Evolutionary conservation across 2,329 filamentous ascomycete species (phyloP), one percentile per base, ranked within the genome.

Genomic region (Tolypocladium tundrense): DNA sequence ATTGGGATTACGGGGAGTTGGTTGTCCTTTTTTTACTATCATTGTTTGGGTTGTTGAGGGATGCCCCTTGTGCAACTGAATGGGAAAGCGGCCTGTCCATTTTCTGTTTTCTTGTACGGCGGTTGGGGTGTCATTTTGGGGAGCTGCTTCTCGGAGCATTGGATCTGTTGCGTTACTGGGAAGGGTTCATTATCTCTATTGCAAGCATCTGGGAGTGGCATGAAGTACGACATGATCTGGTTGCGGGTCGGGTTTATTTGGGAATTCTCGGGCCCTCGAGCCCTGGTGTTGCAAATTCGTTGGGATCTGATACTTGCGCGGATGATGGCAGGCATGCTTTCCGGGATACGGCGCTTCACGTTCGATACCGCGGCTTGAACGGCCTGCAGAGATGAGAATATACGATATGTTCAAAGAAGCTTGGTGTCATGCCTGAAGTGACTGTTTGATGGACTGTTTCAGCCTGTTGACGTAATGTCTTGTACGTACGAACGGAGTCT

Each of bases 1-100:
- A 60, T 59, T 65, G 66, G 67, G 65, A 64, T 70, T 66, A 68
- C 64, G 67, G 64, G 69, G 71, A 73, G 71, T 73, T 73, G 67
- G 69, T 67, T 62, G 65, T 65, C 67, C 48, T 42, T 59, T 54
- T 40, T 39, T 42, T 50, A 42, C 27, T 8, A 48, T 54, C 21
- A 31, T 31, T 48, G 50, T 56, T 24, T 56, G 58, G 51, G 57
- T 53, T 59, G 60, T 62, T 57, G 56, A 58, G 58, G 61, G 66
- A 62, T 65, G 63, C 64, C 63, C 61, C 41, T 62, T 67, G 56
- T 68, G 66, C 69, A 69, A 64, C 63, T 61, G 64, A 66, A 66
- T 61, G 64, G 67, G 66, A 65, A 69, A 67, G 63, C 63, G 66
- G 61, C 62, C 61, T 64, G 59, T 64, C 63, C 59, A 62, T 64